Percentiles rank a stretch among this genome's conserved stretches.
These are phyloP conservation scores for Bipolaris sorokiniana DNA, from an alignment of 2,329 filamentous ascomycete species.

Conservation along the genomic window DNA sequence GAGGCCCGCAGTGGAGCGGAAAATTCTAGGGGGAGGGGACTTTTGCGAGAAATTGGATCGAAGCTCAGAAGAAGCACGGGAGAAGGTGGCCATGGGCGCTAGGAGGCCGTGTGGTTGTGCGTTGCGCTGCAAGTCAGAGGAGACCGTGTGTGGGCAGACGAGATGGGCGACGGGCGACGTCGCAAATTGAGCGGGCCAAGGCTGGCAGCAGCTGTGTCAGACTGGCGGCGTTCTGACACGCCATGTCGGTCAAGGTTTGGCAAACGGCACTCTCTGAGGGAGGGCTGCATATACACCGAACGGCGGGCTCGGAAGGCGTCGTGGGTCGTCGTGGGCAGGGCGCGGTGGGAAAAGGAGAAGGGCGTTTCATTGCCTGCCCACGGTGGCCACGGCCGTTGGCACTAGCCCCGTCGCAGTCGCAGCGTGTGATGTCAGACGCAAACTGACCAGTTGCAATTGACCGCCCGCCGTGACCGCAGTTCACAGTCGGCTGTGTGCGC, in stretches of 20 bases:
- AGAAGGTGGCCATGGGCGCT: conserved; percentile 42
- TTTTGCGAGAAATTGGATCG: conserved; percentile 38
- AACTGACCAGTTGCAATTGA: conserved; percentile 24
- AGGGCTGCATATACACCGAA: too few relatives aligned
- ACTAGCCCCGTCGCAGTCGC: conserved; percentile 28
- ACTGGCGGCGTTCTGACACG: conserved; percentile 25
- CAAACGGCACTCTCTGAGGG: conserved; percentile 15
- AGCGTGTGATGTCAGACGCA: conserved; percentile 41
- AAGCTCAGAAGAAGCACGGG: conserved; percentile 49
- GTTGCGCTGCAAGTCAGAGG: conserved; percentile 15
- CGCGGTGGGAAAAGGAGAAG: conserved; percentile 33
- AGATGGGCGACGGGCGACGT: conserved; percentile 12
- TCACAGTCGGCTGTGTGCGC: conserved; percentile 11
- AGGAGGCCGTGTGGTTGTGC: conserved; percentile 32
- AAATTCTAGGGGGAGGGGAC: conserved; percentile 34
- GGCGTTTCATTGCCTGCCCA: conserved; percentile 34
- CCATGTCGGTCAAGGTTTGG: conserved; percentile 40
- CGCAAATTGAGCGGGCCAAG: conserved; percentile 39
- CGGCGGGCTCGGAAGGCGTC: too few relatives aligned
- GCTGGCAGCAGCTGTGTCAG: conserved; percentile 35
- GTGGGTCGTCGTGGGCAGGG: neutral
- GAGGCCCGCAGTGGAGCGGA: conserved; percentile 29
- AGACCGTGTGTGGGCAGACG: conserved; percentile 25
- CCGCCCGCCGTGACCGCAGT: conserved; percentile 16
- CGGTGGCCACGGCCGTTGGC: conserved; percentile 31